Base-by-base conservation (phyloP, 352 stramenopile species). In the Globisporangium okanoganense region DNA sequence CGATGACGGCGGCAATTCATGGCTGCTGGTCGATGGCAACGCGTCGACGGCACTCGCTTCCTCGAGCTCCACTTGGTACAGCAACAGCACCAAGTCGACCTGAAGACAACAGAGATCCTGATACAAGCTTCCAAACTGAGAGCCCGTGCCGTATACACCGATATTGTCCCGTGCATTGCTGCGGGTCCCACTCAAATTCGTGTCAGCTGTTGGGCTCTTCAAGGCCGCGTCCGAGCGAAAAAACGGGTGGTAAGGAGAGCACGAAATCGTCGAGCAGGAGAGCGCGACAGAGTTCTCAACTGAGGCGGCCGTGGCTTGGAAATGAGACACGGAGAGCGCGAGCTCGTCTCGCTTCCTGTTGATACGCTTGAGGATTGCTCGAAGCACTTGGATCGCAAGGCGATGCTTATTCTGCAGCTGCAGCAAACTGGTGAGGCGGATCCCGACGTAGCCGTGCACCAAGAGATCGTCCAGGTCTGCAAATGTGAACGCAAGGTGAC, bases 41-140 rank as follows among this genome's bases (percentile, higher is more conserved):
- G 51, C 49, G 25, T 87, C 74, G 0, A 76, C 45, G 18, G 62
- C 50, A n/a, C 50, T 62, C 12, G 74, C 75, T 31, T 70, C 72
- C 36, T 90, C 66, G 3, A 92, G 57, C 53, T 92, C 82, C 47
- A 75, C 38, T 29, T 83, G 69, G 35, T 85, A 90, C 8, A 87
- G 49, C 25, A 85, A 27, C 8, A 88, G 57, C 5, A 72, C 31
- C 24, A 85, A 54, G 44, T 92, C 82, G 0, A 72, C 69, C 66
- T 92, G 76, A 5, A 83, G 41, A 35, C 82, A 88, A 18, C 61
- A 72, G n/a, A 90, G 56, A 27, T 90, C 78, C 56, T 89, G 75
- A n/a, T 71, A 51, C 1, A 80, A 12, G 10, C 69, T 54, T 18
- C 79, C 82, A 24, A 84, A 74, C 45, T 88, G 78, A 3, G 78